Percentiles rank a stretch among this genome's conserved stretches.
These are phyloP conservation scores for Tricholoma sp. DNA, from an alignment of 768 basidiomycete species.

Conservation along the genomic window DNA sequence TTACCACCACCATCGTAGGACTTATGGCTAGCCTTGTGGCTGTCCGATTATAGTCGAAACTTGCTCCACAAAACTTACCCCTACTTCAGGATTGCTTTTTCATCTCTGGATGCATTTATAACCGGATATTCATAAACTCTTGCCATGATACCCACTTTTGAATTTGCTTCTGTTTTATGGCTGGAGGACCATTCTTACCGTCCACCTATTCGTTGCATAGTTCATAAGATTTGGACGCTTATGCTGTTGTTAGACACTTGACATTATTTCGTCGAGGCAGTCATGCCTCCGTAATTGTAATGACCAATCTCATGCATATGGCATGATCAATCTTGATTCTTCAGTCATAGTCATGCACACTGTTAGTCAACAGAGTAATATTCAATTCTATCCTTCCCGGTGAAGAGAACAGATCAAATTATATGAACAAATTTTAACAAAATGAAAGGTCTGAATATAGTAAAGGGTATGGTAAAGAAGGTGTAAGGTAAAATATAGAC, in stretches of 20 bases:
- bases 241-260: background rate
- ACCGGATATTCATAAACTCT: too few relatives aligned
- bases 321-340: too few relatives aligned
- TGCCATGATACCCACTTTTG: background rate
- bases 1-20: conserved; percentile 10
- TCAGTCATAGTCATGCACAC: too few relatives aligned
- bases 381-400: too few relatives aligned
- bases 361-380: too few relatives aligned
- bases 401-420: background rate
- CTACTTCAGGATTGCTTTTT: background rate
- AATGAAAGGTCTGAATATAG: background rate
- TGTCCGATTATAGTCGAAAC: conserved; percentile 6
- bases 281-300: too few relatives aligned
- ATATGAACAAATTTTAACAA: too few relatives aligned
- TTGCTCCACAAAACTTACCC: background rate
- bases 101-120: background rate
- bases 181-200: background rate
- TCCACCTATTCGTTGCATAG: background rate
- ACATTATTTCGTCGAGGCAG: too few relatives aligned
- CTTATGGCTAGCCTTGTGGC: conserved; percentile 14
- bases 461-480: background rate
- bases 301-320: too few relatives aligned
- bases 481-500: background rate
- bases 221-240: background rate
- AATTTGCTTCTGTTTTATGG: background rate